phyloP scores from a whole-genome alignment of 805 yeast genomes.

The Ogataea siamensis region DNA sequence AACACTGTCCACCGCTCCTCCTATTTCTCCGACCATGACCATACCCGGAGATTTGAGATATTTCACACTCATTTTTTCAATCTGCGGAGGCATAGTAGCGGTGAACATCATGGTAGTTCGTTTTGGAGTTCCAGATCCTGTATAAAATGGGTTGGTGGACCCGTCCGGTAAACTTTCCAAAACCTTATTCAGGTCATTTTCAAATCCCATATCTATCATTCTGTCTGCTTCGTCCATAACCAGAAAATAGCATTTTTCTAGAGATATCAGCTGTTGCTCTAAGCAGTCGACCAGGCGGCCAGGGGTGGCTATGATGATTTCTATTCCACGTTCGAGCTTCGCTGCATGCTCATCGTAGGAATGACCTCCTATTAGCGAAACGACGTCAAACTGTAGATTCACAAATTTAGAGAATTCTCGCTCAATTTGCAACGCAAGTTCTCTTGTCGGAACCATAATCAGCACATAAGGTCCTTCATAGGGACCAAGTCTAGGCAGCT shows the following conservation, averaged over 20 bases:
- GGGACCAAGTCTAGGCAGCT: slow-evolving; percentile 45
- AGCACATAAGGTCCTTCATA: slow-evolving; percentile 72
- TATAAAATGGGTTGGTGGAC: slow-evolving; percentile 39
- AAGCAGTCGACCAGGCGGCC: slow-evolving; percentile 84
- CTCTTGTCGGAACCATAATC: slow-evolving; percentile 89
- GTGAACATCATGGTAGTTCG: slow-evolving; percentile 87
- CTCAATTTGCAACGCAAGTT: slow-evolving; percentile 85
- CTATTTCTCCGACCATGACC: slow-evolving; percentile 65
- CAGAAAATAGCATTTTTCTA: slow-evolving; percentile 62
- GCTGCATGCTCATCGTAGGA: slow-evolving; percentile 69
- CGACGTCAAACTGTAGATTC: slow-evolving; percentile 43
- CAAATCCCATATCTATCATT: slow-evolving; percentile 95
- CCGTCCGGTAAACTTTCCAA: slow-evolving; percentile 51
- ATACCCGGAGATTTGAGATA: slow-evolving; percentile 62
- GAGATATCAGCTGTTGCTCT: slow-evolving; percentile 59
- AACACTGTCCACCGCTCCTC: slow-evolving; percentile 65
- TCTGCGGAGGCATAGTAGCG: slow-evolving; percentile 82
- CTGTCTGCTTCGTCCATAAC: slow-evolving; percentile 93
- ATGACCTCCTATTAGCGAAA: slow-evolving; percentile 87
- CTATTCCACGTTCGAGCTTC: slow-evolving; percentile 62
- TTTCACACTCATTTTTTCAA: slow-evolving; percentile 62
- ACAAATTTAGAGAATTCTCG: slow-evolving; percentile 46
- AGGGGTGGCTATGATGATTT: slow-evolving; percentile 89
- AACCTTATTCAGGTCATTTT: slow-evolving; percentile 67
- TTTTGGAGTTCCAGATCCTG: slow-evolving; percentile 31